These are phyloP conservation scores for Colletotrichum sp. DNA, from an alignment of 2,329 filamentous ascomycete genomes.

Conservation along the genomic window DNA sequence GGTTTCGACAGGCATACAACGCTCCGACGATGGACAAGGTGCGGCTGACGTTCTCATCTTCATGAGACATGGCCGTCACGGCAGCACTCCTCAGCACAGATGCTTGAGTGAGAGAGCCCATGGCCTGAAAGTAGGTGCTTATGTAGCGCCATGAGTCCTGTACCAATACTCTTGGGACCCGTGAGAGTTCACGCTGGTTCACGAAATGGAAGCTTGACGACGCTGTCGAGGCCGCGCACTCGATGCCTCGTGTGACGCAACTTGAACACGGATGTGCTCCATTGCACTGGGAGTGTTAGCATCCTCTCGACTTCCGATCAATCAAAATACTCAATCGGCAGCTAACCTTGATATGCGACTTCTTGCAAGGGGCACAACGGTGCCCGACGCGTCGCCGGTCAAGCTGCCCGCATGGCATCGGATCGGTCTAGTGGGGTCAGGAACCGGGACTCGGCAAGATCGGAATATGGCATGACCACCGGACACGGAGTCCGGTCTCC, in stretches of 20 bases:
- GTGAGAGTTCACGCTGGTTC: background rate
- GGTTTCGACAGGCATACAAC: background rate
- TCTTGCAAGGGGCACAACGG: background rate
- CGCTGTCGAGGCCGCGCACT: background rate
- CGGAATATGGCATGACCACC: background rate
- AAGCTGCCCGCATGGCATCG: slow-evolving; percentile 14
- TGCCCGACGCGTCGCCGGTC: background rate
- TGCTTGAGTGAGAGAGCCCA: background rate
- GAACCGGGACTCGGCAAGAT: background rate
- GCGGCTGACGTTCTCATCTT: background rate
- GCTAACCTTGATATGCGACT: background rate
- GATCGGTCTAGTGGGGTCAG: background rate
- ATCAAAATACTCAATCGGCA: too few species aligned
- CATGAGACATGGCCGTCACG: background rate
- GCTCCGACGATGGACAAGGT: background rate
- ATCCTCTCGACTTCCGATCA: background rate
- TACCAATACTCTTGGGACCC: background rate
- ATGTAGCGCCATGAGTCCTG: slow-evolving; percentile 1
- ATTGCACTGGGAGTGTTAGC: background rate
- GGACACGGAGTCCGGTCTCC: background rate
- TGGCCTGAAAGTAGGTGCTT: background rate
- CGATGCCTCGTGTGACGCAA: background rate
- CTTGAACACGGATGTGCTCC: background rate
- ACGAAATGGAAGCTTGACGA: background rate
- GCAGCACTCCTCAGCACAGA: background rate